Evolutionary conservation across 176 grass and related monocot genomes (phyloP).

Genomic region (Oryza meridionalis): DNA sequence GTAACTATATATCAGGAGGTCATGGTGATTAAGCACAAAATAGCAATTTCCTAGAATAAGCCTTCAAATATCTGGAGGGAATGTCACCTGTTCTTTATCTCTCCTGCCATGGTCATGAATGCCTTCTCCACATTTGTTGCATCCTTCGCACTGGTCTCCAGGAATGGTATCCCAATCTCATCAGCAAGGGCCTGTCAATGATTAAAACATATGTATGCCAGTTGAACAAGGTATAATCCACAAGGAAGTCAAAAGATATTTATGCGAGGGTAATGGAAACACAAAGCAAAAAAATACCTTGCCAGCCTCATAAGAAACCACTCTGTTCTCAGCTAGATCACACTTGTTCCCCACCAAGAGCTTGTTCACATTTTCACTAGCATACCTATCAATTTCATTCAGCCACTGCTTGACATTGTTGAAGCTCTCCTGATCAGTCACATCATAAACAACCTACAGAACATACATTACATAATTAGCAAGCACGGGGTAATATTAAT

Average conservation of each 20-base stretch:
- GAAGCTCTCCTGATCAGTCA: slow-evolving; percentile 78
- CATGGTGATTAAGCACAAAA: too few relatives aligned
- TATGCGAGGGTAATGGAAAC: not conserved
- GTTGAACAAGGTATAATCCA: not conserved
- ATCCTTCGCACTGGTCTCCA: slow-evolving; percentile 83
- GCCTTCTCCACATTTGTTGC: slow-evolving; percentile 79
- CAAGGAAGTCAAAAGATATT: not conserved
- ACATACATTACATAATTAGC: not conserved
- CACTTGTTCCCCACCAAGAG: slow-evolving; percentile 78
- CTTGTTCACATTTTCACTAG: slow-evolving; percentile 80
- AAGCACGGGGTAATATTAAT: not conserved
- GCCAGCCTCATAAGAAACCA: slow-evolving; percentile 63
- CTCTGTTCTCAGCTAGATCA: slow-evolving; percentile 60
- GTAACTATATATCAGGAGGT: not conserved
- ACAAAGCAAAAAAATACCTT: slow-evolving; percentile 46
- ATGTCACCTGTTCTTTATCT: slow-evolving; percentile 69
- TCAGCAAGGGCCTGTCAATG: slow-evolving; percentile 57
- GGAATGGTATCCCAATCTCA: slow-evolving; percentile 76
- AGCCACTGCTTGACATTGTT: slow-evolving; percentile 83
- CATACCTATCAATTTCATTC: slow-evolving; percentile 74
- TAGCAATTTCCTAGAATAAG: not conserved
- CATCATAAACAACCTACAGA: slow-evolving; percentile 73
- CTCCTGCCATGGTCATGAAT: slow-evolving; percentile 73
- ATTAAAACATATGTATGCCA: not conserved
- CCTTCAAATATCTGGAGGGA: not conserved